phyloP scores from a whole-genome alignment of 805 yeast genomes.

The Jamesozyma jinghongensis region DNA sequence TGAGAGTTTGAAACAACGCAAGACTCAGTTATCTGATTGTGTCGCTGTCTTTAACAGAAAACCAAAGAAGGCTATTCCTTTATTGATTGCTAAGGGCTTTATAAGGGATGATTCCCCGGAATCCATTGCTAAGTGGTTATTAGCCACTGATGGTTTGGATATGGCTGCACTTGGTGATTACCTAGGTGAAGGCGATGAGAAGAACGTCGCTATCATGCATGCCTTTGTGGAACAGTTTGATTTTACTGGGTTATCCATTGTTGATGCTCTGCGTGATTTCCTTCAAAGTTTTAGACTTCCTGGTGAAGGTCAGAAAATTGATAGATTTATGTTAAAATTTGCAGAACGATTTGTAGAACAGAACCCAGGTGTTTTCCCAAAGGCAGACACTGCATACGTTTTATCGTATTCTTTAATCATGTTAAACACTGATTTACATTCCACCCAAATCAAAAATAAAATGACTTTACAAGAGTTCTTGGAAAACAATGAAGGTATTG shows the following conservation, averaged over 20 bases:
- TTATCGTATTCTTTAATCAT: slow-evolving; percentile 85
- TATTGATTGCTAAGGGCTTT: slow-evolving; percentile 54
- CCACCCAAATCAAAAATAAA: slow-evolving; percentile 71
- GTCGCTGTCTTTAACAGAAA: slow-evolving; percentile 72
- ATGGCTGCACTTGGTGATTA: slow-evolving; percentile 82
- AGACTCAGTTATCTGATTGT: slow-evolving; percentile 72
- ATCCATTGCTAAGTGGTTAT: slow-evolving; percentile 65
- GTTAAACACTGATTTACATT: slow-evolving; percentile 92
- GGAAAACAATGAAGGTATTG: slow-evolving; percentile 82
- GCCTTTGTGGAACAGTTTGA: slow-evolving; percentile 85
- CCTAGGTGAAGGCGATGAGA: slow-evolving; percentile 79
- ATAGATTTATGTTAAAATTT: slow-evolving; percentile 91
- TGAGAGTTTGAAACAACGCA: slow-evolving; percentile 73
- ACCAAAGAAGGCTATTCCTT: slow-evolving; percentile 70
- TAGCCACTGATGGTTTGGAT: slow-evolving; percentile 69
- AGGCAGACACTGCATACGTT: slow-evolving; percentile 90
- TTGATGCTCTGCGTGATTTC: slow-evolving; percentile 76
- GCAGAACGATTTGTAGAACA: slow-evolving; percentile 87
- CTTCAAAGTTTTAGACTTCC: slow-evolving; percentile 88
- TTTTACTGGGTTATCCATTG: slow-evolving; percentile 58
- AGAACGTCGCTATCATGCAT: slow-evolving; percentile 78
- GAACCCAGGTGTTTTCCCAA: slow-evolving; percentile 79
- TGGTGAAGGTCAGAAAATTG: slow-evolving; percentile 97
- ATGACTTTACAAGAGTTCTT: slow-evolving; percentile 87
- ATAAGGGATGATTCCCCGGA: slow-evolving; percentile 50